Evolutionary conservation across 192 early-diverging fungal species (phyloP), one percentile per base, ranked within the genome.

Genomic region (Radiomyces spectabilis): DNA sequence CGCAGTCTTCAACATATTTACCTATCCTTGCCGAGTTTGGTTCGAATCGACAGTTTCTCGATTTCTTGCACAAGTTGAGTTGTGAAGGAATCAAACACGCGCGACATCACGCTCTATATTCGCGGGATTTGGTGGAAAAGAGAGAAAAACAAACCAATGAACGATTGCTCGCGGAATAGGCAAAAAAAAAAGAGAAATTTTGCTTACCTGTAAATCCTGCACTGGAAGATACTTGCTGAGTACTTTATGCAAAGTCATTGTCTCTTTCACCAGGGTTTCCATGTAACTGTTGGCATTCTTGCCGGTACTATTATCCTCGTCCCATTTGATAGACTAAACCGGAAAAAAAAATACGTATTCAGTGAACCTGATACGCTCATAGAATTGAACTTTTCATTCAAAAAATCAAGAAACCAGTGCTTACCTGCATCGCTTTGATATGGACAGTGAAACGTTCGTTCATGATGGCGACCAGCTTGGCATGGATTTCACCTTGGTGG

Each of bases 391-490:
- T n/a, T n/a, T n/a, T n/a, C n/a, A n/a, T n/a, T 59, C 18, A 63
- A 67, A 49, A 9, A 21, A 65, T 13, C 77, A n/a, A n/a, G n/a
- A n/a, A n/a, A n/a, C n/a, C n/a, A n/a, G n/a, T n/a, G n/a, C n/a
- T n/a, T n/a, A 41, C 81, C 81, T 49, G 76, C 40, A 99, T 79
- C 29, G 80, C 76, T 26, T 85, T 77, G n/a, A 85, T 74, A 56
- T 97, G 93, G 35, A 85, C 66, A 13, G 72, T 72, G 18, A 92
- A 81, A 19, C 91, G 77, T 40, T 98, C 95, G 19, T 90, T 79
- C 97, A 99, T 98, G 52, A 98, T 98, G 4, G 87, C 73, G 3
- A 98, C 85, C 16, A 99, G 71, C 55, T 99, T 99, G 29, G 68
- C 59, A 52, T 95, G 92, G 55, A 99, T 75, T 53, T 96, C 93